phyloP scores from a whole-genome alignment of 2,329 filamentous ascomycete species.

The Claviceps fusiformis region DNA sequence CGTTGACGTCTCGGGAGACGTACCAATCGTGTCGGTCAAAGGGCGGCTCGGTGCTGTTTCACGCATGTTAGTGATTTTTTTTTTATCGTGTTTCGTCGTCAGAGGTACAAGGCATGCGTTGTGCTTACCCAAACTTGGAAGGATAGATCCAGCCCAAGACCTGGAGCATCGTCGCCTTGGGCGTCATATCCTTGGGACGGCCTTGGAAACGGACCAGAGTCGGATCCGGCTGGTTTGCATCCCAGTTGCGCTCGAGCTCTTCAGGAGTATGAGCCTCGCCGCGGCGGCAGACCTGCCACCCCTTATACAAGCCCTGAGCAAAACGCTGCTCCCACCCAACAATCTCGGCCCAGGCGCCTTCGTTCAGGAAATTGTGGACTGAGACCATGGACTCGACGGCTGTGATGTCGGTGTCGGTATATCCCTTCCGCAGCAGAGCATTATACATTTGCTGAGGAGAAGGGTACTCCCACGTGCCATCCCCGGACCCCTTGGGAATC shows the following conservation, averaged over 20 bases:
- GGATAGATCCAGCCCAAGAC: slow-evolving; percentile 70
- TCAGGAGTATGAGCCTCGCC: slow-evolving; percentile 51
- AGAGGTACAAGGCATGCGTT: background rate
- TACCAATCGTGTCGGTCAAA: slow-evolving; percentile 99
- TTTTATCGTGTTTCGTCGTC: background rate
- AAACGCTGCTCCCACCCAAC: slow-evolving; percentile 88
- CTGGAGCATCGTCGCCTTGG: slow-evolving; percentile 77
- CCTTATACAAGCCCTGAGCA: slow-evolving; percentile 53
- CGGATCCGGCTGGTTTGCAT: slow-evolving; percentile 45
- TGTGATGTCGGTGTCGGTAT: slow-evolving; percentile 84
- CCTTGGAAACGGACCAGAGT: slow-evolving; percentile 80
- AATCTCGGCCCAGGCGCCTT: slow-evolving; percentile 94
- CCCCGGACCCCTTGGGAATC: slow-evolving; percentile 72
- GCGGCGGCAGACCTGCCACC: slow-evolving; percentile 59
- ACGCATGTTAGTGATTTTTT: slow-evolving; percentile 2
- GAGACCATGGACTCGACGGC: slow-evolving; percentile 95
- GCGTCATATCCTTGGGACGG: slow-evolving; percentile 75
- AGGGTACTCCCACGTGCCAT: slow-evolving; percentile 90
- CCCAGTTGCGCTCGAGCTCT: slow-evolving; percentile 35
- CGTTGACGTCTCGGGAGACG: slow-evolving; percentile 58
- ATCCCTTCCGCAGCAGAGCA: slow-evolving; percentile 87
- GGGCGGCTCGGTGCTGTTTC: slow-evolving; percentile 57
- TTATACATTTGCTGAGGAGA: slow-evolving; percentile 99
- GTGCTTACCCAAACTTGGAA: slow-evolving; percentile 56
- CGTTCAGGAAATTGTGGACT: slow-evolving; percentile 95